Evolutionary conservation across 2,329 filamentous ascomycete genomes (phyloP).

Genomic region (Bimuria novae-zelandiae): DNA sequence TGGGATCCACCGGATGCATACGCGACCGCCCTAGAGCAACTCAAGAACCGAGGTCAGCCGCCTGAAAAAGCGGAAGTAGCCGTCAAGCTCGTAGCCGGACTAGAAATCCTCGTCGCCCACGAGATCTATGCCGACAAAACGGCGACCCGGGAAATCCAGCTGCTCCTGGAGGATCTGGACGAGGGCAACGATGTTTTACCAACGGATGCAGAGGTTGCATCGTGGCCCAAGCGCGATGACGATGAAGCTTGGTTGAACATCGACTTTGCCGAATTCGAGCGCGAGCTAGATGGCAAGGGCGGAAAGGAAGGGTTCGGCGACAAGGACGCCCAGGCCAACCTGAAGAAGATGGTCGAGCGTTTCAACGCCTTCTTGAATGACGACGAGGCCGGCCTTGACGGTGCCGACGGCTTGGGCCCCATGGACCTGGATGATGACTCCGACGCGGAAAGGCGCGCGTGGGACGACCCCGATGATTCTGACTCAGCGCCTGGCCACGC

Average conservation of each 20-base stretch:
- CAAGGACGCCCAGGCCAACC: conserved; percentile 69
- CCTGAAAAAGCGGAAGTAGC: conserved; percentile 65
- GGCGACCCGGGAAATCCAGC: conserved; percentile 72
- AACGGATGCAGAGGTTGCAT: conserved; percentile 69
- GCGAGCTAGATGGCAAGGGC: conserved; percentile 66
- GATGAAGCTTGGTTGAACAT: conserved; percentile 93
- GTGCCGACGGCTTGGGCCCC: conserved; percentile 69
- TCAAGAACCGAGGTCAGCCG: conserved; percentile 39
- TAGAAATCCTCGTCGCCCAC: conserved; percentile 81
- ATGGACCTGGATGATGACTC: conserved; percentile 69
- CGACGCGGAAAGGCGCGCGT: conserved; percentile 52
- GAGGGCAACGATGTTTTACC: conserved; percentile 75
- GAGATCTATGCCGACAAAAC: conserved; percentile 70
- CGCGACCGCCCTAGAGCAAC: conserved; percentile 47
- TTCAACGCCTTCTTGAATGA: conserved; percentile 93
- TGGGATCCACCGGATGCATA: conserved; percentile 69
- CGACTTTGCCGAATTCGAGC: conserved; percentile 85
- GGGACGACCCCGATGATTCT: conserved; percentile 49
- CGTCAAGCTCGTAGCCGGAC: conserved; percentile 88
- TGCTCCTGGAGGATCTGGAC: conserved; percentile 75
- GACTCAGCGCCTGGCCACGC: conserved; percentile 52
- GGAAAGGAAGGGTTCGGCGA: conserved; percentile 61
- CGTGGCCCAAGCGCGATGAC: conserved; percentile 75
- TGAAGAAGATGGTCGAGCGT: conserved; percentile 89
- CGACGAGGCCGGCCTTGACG: conserved; percentile 78